phyloP scores from a whole-genome alignment of 371 early-diverging fungal genomes.

The Syncephalastrum contaminatum region DNA sequence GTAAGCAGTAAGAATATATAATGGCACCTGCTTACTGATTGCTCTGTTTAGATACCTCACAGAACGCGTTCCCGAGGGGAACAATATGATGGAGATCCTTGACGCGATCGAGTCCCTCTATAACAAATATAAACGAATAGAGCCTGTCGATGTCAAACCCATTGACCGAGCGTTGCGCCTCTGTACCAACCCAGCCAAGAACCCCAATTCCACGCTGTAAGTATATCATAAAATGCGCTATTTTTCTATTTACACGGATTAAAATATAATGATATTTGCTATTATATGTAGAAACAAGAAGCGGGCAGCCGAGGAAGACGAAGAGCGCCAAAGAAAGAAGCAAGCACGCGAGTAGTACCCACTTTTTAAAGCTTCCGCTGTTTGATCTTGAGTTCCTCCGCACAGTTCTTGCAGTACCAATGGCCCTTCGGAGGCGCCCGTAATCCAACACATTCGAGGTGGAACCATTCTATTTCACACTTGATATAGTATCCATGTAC shows the following conservation, averaged over 20 bases:
- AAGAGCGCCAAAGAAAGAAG: conserved; percentile 29
- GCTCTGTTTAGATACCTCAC: no score
- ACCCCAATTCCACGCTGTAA: conserved; percentile 68
- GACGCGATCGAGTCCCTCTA: no score
- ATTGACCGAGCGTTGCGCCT: conserved; percentile 63
- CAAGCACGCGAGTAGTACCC: conserved; percentile 1
- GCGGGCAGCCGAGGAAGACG: conserved; percentile 37
- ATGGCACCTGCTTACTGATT: no score
- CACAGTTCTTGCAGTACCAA: conserved; percentile 90
- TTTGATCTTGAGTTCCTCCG: conserved; percentile 49
- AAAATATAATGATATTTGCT: neutral
- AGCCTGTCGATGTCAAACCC: conserved; percentile 46
- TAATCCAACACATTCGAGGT: conserved; percentile 88
- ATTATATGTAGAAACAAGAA: conserved; percentile 40
- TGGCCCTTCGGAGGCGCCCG: conserved; percentile 79
- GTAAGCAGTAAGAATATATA: no score
- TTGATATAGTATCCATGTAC: conserved; percentile 18
- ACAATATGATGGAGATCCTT: no score
- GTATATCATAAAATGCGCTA: conserved; percentile 17
- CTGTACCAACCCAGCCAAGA: conserved; percentile 72
- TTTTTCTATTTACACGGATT: conserved; percentile 6
- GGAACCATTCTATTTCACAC: conserved; percentile 96
- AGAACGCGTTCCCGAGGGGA: no score
- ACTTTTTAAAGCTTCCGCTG: conserved; percentile 30
- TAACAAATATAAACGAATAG: neutral